phyloP scores from a whole-genome alignment of 768 basidiomycete genomes.

The Podaxis sp. region DNA sequence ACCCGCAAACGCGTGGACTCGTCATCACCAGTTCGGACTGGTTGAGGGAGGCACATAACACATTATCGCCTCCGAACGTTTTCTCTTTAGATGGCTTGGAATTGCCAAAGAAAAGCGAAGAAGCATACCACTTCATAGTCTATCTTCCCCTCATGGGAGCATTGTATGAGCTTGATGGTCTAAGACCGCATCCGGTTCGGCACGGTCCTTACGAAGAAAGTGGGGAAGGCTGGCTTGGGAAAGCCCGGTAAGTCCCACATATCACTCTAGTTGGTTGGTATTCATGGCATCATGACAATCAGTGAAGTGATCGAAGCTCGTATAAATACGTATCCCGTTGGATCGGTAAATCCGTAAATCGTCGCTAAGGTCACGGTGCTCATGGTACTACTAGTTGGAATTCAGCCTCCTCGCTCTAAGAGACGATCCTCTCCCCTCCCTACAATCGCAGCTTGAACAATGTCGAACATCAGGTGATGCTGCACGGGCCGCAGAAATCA shows the following conservation, averaged over 20 bases:
- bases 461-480: constrained; percentile 39
- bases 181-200: constrained; percentile 72
- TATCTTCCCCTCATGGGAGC: constrained; percentile 83
- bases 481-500: constrained; percentile 45
- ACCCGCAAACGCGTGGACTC: constrained; percentile 79
- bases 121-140: constrained; percentile 96
- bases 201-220: constrained; percentile 70
- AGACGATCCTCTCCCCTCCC: constrained; percentile 69
- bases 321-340: constrained; percentile 87
- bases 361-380: background rate
- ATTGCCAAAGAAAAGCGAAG: constrained; percentile 59
- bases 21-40: constrained; percentile 78
- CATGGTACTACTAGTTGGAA: constrained; percentile 54
- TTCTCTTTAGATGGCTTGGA: constrained; percentile 85
- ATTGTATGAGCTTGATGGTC: constrained; percentile 91
- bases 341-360: constrained; percentile 58
- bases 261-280: constrained; percentile 13
- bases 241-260: constrained; percentile 56
- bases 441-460: constrained; percentile 55
- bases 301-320: constrained; percentile 84
- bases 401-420: constrained; percentile 90
- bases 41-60: constrained; percentile 84
- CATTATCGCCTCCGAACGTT: constrained; percentile 84
- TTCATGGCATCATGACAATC: constrained; percentile 16
- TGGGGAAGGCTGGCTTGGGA: constrained; percentile 80